These are phyloP conservation scores for Cenchrus fungigraminus DNA, from an alignment of 176 grass and related monocot genomes.

Conservation along the genomic window DNA sequence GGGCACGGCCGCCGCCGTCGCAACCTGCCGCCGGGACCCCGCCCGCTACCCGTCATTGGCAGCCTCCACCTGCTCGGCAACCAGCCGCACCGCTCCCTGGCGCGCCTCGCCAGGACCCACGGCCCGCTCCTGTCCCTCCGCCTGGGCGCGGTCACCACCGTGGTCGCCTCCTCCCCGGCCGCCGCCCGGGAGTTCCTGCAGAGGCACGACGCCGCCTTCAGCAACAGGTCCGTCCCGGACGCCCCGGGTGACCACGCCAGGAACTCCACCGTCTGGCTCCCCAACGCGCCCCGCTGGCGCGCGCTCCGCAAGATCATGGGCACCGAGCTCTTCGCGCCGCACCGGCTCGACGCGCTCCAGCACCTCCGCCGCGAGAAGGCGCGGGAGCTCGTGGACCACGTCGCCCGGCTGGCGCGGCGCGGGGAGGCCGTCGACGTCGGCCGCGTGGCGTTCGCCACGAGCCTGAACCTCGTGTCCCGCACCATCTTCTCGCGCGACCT, in stretches of 20 bases:
- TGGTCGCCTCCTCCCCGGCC: constrained; percentile 35
- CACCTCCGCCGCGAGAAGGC: constrained; percentile 1
- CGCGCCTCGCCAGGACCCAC: neutral
- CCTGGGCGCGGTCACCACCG: constrained; percentile 36
- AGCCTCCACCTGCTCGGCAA: constrained; percentile 19
- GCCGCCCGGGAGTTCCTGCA: constrained; percentile 30
- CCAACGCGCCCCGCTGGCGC: constrained; percentile 9
- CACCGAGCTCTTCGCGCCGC: constrained; percentile 34
- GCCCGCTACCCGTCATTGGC: constrained; percentile 28
- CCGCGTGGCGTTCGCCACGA: constrained; percentile 42
- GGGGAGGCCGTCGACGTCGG: constrained; percentile 32
- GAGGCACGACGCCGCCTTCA: constrained; percentile 22
- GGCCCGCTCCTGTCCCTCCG: constrained; percentile 39
- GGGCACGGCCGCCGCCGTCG: neutral
- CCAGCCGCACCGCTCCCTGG: constrained; percentile 38
- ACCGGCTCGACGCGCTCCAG: constrained; percentile 15
- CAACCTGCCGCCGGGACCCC: constrained; percentile 14
- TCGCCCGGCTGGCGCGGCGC: neutral
- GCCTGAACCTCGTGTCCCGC: constrained; percentile 46
- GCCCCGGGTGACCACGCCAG: neutral
- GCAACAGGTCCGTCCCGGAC: constrained; percentile 17
- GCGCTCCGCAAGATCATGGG: constrained; percentile 30
- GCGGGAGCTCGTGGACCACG: neutral
- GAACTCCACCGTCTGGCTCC: constrained; percentile 18
- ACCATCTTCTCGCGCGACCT: constrained; percentile 54